phyloP scores from a whole-genome alignment of 164 flowering plant genomes.

The Warburgia ugandensis region DNA sequence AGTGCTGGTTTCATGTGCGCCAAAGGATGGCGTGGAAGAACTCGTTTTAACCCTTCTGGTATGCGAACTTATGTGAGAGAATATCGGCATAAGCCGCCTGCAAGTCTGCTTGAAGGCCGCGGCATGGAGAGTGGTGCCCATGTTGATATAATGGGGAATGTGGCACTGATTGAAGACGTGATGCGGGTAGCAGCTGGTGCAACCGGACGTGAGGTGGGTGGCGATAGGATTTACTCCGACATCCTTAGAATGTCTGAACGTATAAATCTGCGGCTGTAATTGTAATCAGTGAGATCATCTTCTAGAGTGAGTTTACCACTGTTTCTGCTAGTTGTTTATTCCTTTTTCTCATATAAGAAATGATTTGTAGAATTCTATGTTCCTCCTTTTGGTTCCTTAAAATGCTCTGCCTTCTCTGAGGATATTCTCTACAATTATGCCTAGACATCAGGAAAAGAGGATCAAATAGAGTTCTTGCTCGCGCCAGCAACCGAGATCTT shows the following conservation, averaged over 20 bases:
- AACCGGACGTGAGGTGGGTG: slow-evolving; percentile 46
- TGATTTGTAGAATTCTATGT: neutral
- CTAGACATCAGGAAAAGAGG: too few relatives aligned
- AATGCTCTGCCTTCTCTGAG: too few relatives aligned
- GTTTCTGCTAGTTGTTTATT: neutral
- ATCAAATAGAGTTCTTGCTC: too few relatives aligned
- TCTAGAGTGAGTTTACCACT: neutral
- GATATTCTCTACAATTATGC: too few relatives aligned
- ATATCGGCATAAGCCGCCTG: slow-evolving; percentile 57
- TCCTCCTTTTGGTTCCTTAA: too few relatives aligned
- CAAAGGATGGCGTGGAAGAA: slow-evolving; percentile 65
- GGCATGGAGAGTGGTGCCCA: slow-evolving; percentile 63
- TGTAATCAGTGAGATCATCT: neutral
- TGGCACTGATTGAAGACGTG: slow-evolving; percentile 64
- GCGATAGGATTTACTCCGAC: slow-evolving; percentile 56
- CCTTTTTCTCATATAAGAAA: neutral
- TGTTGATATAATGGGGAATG: slow-evolving; percentile 78
- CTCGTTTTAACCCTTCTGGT: slow-evolving; percentile 72
- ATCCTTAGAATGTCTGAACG: slow-evolving; percentile 46
- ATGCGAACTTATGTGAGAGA: slow-evolving; percentile 45
- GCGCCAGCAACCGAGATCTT: too few relatives aligned
- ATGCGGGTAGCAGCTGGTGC: slow-evolving; percentile 69
- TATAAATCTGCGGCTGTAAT: slow-evolving; percentile 41
- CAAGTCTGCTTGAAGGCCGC: slow-evolving; percentile 51
- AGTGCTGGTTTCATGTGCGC: slow-evolving; percentile 86